Base-by-base conservation (phyloP, 306 rosid species). In the Trifolium repens region DNA sequence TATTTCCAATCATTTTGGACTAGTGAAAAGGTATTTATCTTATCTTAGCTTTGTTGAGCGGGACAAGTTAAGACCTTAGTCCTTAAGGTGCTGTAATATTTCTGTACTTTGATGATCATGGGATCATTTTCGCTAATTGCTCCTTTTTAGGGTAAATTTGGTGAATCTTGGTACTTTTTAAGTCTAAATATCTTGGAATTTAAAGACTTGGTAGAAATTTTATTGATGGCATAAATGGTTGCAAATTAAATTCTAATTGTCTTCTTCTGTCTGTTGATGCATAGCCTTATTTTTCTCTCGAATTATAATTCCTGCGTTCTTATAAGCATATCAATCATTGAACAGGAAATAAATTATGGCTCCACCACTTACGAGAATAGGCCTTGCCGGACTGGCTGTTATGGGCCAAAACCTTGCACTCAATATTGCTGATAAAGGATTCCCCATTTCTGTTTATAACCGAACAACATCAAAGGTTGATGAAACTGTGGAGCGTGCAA, bases 391-490 rank as follows among this genome's bases (percentile, higher is more conserved):
- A 75, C 77, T 93, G 85, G 98, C 98, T 64, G 98, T 93, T 40
- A 90, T 93, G 98, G 98, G 98, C 64, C 98, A 93, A 83, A 93
- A 93, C 63, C 89, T 90, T 68, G 98, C 96, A 39, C 96, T 93
- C 73, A 90, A 93, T 78, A 93, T 93, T 80, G 98, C 96, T 14
- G 98, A 93, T 80, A 93, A 93, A 85, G 98, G 98, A 72, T 93
- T 93, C 79, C 98, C 96, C 32, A 93, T 91, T 76, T 93, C 98
- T 2, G 96, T 93, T 60, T 93, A 93, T 44, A 90, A 93, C 83
- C 85, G 98, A 85, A 87, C 96, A 49, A 82, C 96, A 60, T 90
- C 98, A 69, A 93, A 93, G 81, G 96, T 93, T 58, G 98, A 93
- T 70, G 96, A 90, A 82, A 89, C 98, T 1, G 94, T 93, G 39